Evolutionary conservation across 2,329 filamentous ascomycete genomes (phyloP), one percentile per base, ranked within the genome.

Genomic region (Harringtonia aguacate): DNA sequence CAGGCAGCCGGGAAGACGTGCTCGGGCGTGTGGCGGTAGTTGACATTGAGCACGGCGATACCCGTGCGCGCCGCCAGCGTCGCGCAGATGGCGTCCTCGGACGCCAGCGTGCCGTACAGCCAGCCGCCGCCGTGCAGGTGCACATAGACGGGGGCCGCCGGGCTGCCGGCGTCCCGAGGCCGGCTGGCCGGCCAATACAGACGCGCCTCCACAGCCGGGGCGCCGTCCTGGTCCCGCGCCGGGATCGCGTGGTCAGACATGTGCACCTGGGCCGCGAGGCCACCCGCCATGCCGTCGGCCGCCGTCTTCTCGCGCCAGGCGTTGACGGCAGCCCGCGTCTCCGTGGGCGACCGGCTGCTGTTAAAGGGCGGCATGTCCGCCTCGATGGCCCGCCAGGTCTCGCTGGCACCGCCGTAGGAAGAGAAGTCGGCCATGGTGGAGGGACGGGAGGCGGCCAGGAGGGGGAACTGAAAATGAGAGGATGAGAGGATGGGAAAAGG

Each of bases 1-100:
- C 68, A 76, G 0, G 68, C 64, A 0, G 64, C 69, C 0, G 76
- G 77, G 45, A 71, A 79, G 0, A 46, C 51, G 48, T 66, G 58
- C 41, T 78, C 69, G 0, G 75, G 75, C 0, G 74, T 75, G 51
- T 79, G 75, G 0, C 77, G 68, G 53, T 79, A 79, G 49, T 76
- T 74, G 13, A 78, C 60, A 35, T 75, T 48, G 21, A 51, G 41
- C 31, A 51, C 49, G 13, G 43, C 43, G 6, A 48, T 20, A 29
- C 20, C 29, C 73, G 62, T 54, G 5, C 61, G 60, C 13, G 66
- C 53, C 0, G 72, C 69, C 10, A 75, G 65, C 0, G 63, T 61
- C 0, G 68, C 57, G 48, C 74, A 79, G 1, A 59, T 61, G 0
- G 68, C 66, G 43, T 79, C 74, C 47, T 80, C 76, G 0, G 67